Base-by-base conservation (phyloP, 2,329 filamentous ascomycete genomes). In the Teratosphaeria viscida region DNA sequence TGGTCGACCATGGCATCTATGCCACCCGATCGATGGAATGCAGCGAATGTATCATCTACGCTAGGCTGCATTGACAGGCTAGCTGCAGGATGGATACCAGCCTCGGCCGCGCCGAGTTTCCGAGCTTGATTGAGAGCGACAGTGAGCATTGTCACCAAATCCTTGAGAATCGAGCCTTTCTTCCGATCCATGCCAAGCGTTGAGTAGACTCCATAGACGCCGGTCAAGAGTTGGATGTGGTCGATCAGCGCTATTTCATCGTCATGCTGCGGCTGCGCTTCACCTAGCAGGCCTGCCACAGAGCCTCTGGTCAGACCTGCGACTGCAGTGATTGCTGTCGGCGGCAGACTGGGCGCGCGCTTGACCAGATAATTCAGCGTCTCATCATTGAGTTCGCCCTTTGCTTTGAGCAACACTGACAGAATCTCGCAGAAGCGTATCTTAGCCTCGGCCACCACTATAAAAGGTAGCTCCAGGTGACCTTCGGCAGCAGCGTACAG, bases 61-160 rank as follows among this genome's bases (percentile, higher is more conserved):
- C 63, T 67, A 64, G 85, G 87, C 34, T 94, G 77, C 12, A 87
- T 86, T 29, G 90, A 86, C 56, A 96, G 77, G 0, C 90, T 92
- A 10, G 92, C 90, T 19, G 92, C 92, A 49, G 94, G 94, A 74
- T 97, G 92, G 39, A 99, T 90, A 3, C 92, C 94, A 68, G 94
- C 89, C 70, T 97, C 94, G n/a, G 94, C 92, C 49, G 94, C 94
- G 35, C 92, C 92, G 55, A 92, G 82, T 54, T 95, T 96, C 47
- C 94, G 84, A 16, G 94, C 94, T 73, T 96, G 90, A 4, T 96
- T 87, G 8, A 99, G 80, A 2, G 89, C 91, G 37, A 86, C 87
- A 57, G 95, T 89, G 49, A 97, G 79, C 16, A 91, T 85, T 3
- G 86, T 87, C 8, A 99, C 82, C 56, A 97, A 81, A 69, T 96